Evolutionary conservation across 129 eudicot species (phyloP), one percentile per base, ranked within the genome.

Genomic region (Helichrysum umbraculigerum): DNA sequence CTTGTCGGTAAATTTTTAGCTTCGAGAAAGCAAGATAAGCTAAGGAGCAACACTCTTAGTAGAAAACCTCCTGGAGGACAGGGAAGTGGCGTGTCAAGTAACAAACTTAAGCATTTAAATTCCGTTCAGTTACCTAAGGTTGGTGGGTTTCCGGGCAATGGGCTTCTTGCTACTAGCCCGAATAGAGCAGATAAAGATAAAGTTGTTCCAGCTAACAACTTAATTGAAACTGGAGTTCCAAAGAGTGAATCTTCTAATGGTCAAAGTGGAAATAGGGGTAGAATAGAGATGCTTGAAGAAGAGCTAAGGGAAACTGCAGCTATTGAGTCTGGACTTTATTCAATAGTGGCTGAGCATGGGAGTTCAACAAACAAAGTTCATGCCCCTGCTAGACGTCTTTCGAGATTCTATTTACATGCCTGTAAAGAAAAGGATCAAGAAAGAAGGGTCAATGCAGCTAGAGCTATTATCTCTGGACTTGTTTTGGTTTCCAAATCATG

Each of bases 261-360:
- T 33, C 32, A 65, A 65, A 32, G 70, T 65, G 42, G 33, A 3
- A 35, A 67, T 35, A 39, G 33, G 30, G 14, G 30, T 41, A 85
- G 85, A 84, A 75, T 86, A 54, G 87, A 90, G 83, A 82, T 82
- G 89, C 96, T 93, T 76, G 92, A 93, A 79, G 98, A 90, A 82
- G 98, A 93, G 76, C 78, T 93, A 76, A 88, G 92, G 76, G 98
- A 93, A 88, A 82, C 92, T 21, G 98, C 98, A 64, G 96, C 90
- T 19, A 71, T 88, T 20, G 97, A 93, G 77, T 85, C 88, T 56
- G 87, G 88, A 28, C 92, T 93, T 74, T 93, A 90, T 79, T 93
- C 98, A 1, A 80, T 90, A 42, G 91, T 85, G 64, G 90, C 98
- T 30, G 98, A 93, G 81, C 98, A 93, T 64, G 90, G 88, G 41